Percentiles rank a stretch among this genome's conserved stretches.
These are phyloP conservation scores for Aspergillus hancockii DNA, from an alignment of 495 filamentous ascomycete species.

Conservation along the genomic window DNA sequence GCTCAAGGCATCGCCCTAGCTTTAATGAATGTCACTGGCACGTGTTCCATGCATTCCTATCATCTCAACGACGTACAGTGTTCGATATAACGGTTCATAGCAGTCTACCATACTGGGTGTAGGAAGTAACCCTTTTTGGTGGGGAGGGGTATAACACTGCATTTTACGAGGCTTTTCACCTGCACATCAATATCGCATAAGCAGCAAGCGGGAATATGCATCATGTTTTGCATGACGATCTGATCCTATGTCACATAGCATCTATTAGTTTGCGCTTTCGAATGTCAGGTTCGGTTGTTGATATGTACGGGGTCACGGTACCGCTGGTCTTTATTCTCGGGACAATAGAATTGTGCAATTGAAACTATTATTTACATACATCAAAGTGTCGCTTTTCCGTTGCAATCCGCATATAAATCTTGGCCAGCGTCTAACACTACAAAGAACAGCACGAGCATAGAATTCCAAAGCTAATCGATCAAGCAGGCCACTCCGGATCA, in stretches of 20 bases:
- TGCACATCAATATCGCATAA: conserved; percentile 1
- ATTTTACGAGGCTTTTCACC: too few species aligned
- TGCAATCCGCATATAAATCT: not conserved
- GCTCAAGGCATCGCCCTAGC: conserved; percentile 53
- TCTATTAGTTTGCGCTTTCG: not conserved
- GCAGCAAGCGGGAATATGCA: conserved; percentile 14
- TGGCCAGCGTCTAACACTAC: not conserved
- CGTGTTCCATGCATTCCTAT: not conserved
- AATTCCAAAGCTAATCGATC: not conserved
- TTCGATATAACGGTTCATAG: not conserved
- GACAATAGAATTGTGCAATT: not conserved
- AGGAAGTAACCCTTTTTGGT: not conserved
- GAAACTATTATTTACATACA: not conserved
- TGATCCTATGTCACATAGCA: not conserved
- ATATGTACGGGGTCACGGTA: not conserved
- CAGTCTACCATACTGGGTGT: not conserved
- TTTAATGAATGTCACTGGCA: not conserved
- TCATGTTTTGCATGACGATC: not conserved
- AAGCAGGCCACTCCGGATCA: conserved; percentile 68
- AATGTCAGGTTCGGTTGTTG: not conserved
- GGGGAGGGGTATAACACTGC: not conserved
- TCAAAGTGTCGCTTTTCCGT: not conserved
- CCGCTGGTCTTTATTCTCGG: not conserved
- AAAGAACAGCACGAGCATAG: not conserved
- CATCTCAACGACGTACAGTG: not conserved